Base-by-base conservation (phyloP, 352 stramenopile species). In the Phytophthora capsici region DNA sequence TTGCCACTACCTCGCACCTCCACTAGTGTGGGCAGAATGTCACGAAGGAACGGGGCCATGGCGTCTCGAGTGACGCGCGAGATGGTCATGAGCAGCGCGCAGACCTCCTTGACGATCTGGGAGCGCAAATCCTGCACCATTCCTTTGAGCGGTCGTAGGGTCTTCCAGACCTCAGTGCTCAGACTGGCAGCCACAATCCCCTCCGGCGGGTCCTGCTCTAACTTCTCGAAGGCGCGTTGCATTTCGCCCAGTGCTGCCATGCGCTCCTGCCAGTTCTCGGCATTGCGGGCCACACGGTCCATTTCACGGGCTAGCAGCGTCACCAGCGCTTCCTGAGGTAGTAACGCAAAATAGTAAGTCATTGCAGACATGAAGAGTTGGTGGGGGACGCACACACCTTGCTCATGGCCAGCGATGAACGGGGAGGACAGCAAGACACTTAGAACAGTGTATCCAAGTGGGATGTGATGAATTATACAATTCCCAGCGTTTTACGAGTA, bases 21-120 rank as follows among this genome's bases (percentile, higher is more conserved):
- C 8, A 95, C 60, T 40, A 95, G 81, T 52, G 69, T 76, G 26
- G 84, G 84, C 28, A 95, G 70, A 19, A 95, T 50, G 48, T 95
- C 85, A 16, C 84, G 80, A 37, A 91, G 63, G 44, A 93, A 89
- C 50, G 82, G 82, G 23, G 82, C 85, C 85, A 95, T 93, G 37
- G 82, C 77, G 67, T 94, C 87, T 22, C 76, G 60, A n/a, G 85
- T 90, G n/a, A 78, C 75, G 23, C 59, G 73, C 30, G 85, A 86
- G 19, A 95, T 82, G 52, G 69, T 75, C 19, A 77, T 74, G 12
- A 95, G 72, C 53, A 91, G 50, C 2, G 59, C 53, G 49, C 87
- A 95, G 14, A 91, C 85, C 46, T 93, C 87, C 60, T 95, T 95
- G 59, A 95, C 87, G 57, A 95, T 91, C 65, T 95, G 87, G 17